These are phyloP conservation scores for Picea sitchensis DNA, from an alignment of 75 land plant species.

Conservation along the genomic window DNA sequence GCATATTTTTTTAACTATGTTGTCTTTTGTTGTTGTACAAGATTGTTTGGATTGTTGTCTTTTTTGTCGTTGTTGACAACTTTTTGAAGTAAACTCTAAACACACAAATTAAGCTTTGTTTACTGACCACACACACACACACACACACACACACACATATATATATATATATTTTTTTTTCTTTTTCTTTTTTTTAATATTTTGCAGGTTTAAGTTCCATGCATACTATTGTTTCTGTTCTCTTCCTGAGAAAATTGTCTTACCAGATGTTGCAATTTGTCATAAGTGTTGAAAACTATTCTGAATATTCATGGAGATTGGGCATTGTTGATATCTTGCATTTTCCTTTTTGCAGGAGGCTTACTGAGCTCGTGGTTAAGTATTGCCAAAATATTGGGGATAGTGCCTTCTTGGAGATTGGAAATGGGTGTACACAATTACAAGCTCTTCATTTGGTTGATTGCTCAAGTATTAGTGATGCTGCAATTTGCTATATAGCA, in stretches of 20 bases:
- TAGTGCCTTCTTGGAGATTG: conserved; percentile 63
- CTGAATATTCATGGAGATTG: background rate
- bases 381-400: conserved; percentile 77
- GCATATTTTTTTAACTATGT: too few relatives aligned
- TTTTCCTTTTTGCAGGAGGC: conserved; percentile 41
- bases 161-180: too few relatives aligned
- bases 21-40: too few relatives aligned
- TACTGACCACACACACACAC: too few relatives aligned
- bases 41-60: too few relatives aligned
- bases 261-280: background rate
- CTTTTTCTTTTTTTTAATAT: too few relatives aligned
- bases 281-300: background rate
- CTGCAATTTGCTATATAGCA: conserved; percentile 62
- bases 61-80: too few relatives aligned
- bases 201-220: too few relatives aligned
- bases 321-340: background rate
- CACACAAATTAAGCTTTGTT: too few relatives aligned
- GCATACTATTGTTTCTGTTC: too few relatives aligned
- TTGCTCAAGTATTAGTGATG: conserved; percentile 76
- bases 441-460: conserved; percentile 85
- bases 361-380: conserved; percentile 70
- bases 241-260: background rate
- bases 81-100: too few relatives aligned
- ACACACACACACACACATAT: too few relatives aligned
- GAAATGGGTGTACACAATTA: conserved; percentile 65